Evolutionary conservation across 768 basidiomycete species (phyloP).

Genomic region (Rhizopogon vulgaris): DNA sequence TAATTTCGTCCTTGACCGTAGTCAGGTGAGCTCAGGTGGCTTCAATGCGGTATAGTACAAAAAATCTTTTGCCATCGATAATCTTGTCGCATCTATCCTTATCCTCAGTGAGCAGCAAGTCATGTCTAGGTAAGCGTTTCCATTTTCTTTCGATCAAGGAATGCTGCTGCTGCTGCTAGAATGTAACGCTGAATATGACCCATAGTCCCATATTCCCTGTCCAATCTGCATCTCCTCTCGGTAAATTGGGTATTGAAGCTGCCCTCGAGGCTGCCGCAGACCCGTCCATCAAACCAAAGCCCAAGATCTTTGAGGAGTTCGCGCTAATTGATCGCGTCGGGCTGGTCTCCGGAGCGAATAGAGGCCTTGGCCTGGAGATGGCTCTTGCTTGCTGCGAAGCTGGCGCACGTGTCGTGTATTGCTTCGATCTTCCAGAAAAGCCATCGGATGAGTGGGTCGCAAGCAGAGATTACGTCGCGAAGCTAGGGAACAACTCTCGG

Average conservation of each 20-base stretch:
- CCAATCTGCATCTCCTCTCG: conserved; percentile 48
- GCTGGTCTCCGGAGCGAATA: conserved; percentile 58
- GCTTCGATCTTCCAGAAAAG: conserved; percentile 51
- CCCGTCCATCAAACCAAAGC: conserved; percentile 25
- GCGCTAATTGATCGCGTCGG: conserved; percentile 51
- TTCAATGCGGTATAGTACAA: background rate
- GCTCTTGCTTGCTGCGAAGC: conserved; percentile 68
- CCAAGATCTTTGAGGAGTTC: conserved; percentile 58
- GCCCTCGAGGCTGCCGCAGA: conserved; percentile 41
- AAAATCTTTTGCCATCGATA: background rate
- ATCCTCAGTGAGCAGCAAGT: background rate
- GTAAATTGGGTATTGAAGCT: conserved; percentile 57
- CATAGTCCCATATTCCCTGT: conserved; percentile 12
- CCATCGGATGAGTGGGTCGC: conserved; percentile 55
- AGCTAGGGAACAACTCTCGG: conserved; percentile 35
- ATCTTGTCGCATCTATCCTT: background rate
- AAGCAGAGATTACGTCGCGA: conserved; percentile 46
- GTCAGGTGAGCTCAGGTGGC: background rate
- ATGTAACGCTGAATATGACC: background rate
- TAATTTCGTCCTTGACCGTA: background rate
- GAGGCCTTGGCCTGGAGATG: conserved; percentile 81
- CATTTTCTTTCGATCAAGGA: background rate
- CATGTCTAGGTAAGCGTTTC: background rate
- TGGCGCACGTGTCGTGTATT: conserved; percentile 65
- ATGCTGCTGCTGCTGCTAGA: background rate